These are phyloP conservation scores for Cymodocea nodosa DNA, from an alignment of 116 monocot genomes.

Conservation along the genomic window DNA sequence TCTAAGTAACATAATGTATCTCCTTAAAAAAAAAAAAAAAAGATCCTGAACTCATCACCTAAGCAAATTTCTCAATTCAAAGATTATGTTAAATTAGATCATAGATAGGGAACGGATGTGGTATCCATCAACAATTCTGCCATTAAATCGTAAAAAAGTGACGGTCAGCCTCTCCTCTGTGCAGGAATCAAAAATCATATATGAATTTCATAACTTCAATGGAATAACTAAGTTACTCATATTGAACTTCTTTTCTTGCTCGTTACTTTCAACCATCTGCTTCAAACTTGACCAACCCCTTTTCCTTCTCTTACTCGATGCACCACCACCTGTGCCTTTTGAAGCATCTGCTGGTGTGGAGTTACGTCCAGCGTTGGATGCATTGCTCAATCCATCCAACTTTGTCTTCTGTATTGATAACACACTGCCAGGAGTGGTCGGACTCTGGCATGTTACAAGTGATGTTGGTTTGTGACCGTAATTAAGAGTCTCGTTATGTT, in stretches of 20 bases:
- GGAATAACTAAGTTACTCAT: constrained; percentile 32
- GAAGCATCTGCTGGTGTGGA: not conserved
- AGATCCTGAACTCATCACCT: too few species aligned
- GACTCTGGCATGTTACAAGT: not conserved
- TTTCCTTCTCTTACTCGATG: constrained; percentile 41
- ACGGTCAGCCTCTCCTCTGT: too few species aligned
- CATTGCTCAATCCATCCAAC: constrained; percentile 4
- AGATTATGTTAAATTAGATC: too few species aligned
- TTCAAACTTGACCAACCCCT: constrained; percentile 53
- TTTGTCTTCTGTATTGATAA: constrained; percentile 21
- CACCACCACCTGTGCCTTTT: constrained; percentile 2
- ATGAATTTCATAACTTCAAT: constrained; percentile 12
- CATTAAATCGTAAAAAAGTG: too few species aligned
- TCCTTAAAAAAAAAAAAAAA: too few species aligned
- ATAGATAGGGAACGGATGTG: too few species aligned
- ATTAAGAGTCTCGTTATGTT: too few species aligned
- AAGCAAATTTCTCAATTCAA: too few species aligned
- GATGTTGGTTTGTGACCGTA: not conserved
- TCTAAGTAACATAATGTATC: too few species aligned
- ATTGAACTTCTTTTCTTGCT: constrained; percentile 14
- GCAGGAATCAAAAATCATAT: not conserved
- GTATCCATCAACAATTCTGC: too few species aligned
- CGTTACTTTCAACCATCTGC: constrained; percentile 37
- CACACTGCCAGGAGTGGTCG: constrained; percentile 8
- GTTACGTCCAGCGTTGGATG: not conserved